Percentiles rank a stretch among this genome's conserved stretches.
Conservation (phyloP, 2,329 filamentous ascomycete species). For the Diaporthe humulicola region DNA sequence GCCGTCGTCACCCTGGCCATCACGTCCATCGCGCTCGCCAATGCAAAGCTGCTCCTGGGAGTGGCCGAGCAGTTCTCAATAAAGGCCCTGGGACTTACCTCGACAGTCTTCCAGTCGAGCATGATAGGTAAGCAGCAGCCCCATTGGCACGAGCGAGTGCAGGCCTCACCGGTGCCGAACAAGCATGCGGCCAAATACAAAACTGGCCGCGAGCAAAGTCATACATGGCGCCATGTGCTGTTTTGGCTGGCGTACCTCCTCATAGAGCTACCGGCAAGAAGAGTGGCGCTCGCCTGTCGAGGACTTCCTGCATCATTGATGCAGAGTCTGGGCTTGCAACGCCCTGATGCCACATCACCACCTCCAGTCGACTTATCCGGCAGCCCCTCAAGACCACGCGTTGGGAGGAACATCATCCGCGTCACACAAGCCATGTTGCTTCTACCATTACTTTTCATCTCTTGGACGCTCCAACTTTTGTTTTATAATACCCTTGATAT, state of each 20-base stretch:
- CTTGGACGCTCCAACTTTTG: not conserved
- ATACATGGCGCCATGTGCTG: not conserved
- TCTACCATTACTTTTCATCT: not conserved
- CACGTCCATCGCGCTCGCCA: not conserved
- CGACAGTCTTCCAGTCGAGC: not conserved
- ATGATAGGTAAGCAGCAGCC: not conserved
- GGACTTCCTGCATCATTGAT: not conserved
- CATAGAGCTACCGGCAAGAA: conserved; percentile 14
- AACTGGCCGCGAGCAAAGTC: not conserved
- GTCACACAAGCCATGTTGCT: not conserved
- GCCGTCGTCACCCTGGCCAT: conserved; percentile 4
- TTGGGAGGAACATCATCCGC: not conserved
- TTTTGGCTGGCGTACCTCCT: conserved; percentile 22
- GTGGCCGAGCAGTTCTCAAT: not conserved
- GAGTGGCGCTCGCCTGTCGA: conserved; percentile 4
- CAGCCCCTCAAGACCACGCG: not conserved
- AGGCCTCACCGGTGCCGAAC: not conserved
- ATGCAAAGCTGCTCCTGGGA: not conserved
- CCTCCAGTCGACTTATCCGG: not conserved
- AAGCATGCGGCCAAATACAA: too few species aligned
- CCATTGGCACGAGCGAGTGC: too few species aligned
- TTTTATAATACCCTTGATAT: not conserved
- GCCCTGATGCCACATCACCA: not conserved
- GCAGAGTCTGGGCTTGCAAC: not conserved
- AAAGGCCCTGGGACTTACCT: not conserved